Evolutionary conservation across 2,329 filamentous ascomycete genomes (phyloP), one percentile per base, ranked within the genome.

Genomic region (Exserohilum turcica): DNA sequence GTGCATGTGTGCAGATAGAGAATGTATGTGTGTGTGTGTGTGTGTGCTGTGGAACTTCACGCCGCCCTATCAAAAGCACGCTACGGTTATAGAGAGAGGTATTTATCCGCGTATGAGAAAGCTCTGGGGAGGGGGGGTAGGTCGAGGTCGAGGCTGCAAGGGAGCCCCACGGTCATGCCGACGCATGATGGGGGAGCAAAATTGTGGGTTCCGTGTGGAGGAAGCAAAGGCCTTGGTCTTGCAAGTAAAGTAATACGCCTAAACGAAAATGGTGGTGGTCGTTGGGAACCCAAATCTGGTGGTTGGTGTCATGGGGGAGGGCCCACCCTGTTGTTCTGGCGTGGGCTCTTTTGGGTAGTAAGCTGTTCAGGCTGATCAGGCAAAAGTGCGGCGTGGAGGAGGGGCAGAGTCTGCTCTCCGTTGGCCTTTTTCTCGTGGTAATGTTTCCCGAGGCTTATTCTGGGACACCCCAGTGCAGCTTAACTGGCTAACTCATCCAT

Each of bases 61-160:
- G 52, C 56, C 46, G 48, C 57, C 24, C 21, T 24, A 24, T 42
- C 42, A 27, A 13, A 13, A 10, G 37, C 33, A 28, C 49, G 43
- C 57, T 57, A 62, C 59, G 57, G 60, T 47, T 63, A 46, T 53
- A 49, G 43, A 51, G 37, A 37, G 21, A 24, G 21, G 45, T 47
- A 59, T 59, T 63, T 61, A 63, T 61, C 60, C 60, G 58, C 55
- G 56, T 61, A 59, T 61, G 40, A 50, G 45, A 56, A 56, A 42
- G 42, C 40, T 33, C 21, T 24, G 21, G 21, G 21, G 21, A 24
- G 21, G 21, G 21, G n/a, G n/a, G n/a, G n/a, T n/a, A n/a, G n/a
- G n/a, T 42, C 29, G 13, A 15, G 15, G 35, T 28, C 24, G 38
- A 57, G 48, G 54, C 57, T 31, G 43, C 21, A 16, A 52, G 43